Evolutionary conservation across 305 asterid genomes (phyloP), one percentile per base, ranked within the genome.

Genomic region (Ilex paraguariensis): DNA sequence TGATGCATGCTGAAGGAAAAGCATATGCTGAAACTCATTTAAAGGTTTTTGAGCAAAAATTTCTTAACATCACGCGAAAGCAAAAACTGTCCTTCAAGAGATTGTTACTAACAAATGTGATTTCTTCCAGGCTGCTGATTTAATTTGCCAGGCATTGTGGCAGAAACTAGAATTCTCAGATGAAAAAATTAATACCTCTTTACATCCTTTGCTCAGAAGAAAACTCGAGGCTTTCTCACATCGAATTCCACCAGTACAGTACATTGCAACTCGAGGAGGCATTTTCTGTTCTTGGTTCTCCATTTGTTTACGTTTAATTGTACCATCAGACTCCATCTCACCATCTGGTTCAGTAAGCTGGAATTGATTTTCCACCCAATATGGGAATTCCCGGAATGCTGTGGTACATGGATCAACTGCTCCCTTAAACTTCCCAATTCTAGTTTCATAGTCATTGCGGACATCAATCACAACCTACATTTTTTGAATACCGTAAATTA

Each of bases 191-290:
- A 62, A 68, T 57, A 83, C 90, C 84, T 83, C 87, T 72, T 83
- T 69, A 71, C 78, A 79, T 31, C 98, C 98, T 72, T 80, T 82
- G 75, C 84, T 68, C 5, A 92, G 80, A 82, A 89, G 97, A 72
- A 79, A 85, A 79, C 98, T 92, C 5, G 97, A 79, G 60, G 98
- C 97, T 82, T 92, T 92, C 82, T 92, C 98, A 56, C 97, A 92
- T 54, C 98, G 91, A 58, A 92, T 92, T 57, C 98, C 98, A 70
- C 98, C 98, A 10, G 98, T 92, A 61, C 98, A 92, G 81, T 92
- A 92, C 97, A 92, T 92, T 61, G 98, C 98, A 66, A 92, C 93
- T 44, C 82, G 82, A 52, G 96, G 75, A 31, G 66, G 88, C 66
- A 55, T 79, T 70, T 78, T 84, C 73, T 76, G 75, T 60, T 77